A percentile compares a stretch with the other conserved stretches of the same genome.
These are phyloP conservation scores for Globisporangium barbulae DNA, from an alignment of 352 stramenopile genomes.

Conservation along the genomic window DNA sequence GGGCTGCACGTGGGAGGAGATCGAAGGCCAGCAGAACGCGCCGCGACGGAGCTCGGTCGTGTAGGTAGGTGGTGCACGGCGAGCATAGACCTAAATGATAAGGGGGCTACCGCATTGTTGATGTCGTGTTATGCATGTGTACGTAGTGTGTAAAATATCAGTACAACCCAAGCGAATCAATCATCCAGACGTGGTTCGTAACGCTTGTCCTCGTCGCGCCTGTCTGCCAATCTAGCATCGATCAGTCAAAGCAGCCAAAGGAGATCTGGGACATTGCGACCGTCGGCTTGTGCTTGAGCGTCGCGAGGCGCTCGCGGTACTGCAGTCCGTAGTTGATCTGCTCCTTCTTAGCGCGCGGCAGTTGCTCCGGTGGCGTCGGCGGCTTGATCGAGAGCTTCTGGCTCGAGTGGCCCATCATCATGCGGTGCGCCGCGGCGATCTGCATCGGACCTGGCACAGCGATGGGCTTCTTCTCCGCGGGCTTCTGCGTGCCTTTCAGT, in stretches of 20 bases:
- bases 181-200: not conserved
- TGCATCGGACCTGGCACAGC: constrained; percentile 66
- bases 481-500: constrained; percentile 49
- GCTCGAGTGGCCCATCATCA: constrained; percentile 85
- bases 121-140: constrained; percentile 3
- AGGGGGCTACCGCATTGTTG: not conserved
- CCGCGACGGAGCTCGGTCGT: constrained; percentile 35
- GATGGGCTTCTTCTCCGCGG: constrained; percentile 57
- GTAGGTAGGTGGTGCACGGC: not conserved
- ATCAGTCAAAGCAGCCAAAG: constrained; percentile 55
- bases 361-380: constrained; percentile 56
- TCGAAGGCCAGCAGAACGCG: constrained; percentile 33
- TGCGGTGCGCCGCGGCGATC: constrained; percentile 64
- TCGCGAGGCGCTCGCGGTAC: constrained; percentile 72
- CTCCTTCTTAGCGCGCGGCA: constrained; percentile 39
- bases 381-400: constrained; percentile 77
- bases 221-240: not conserved
- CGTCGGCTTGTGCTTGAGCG: constrained; percentile 77
- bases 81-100: not conserved
- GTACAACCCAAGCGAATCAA: not conserved
- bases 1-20: constrained; percentile 60
- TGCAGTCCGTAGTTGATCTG: constrained; percentile 71
- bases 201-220: not conserved
- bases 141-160: constrained; percentile 6
- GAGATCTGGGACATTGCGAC: constrained; percentile 73